Conservation (phyloP, 2,329 filamentous ascomycete genomes). For the Pseudogymnoascus sp. region DNA sequence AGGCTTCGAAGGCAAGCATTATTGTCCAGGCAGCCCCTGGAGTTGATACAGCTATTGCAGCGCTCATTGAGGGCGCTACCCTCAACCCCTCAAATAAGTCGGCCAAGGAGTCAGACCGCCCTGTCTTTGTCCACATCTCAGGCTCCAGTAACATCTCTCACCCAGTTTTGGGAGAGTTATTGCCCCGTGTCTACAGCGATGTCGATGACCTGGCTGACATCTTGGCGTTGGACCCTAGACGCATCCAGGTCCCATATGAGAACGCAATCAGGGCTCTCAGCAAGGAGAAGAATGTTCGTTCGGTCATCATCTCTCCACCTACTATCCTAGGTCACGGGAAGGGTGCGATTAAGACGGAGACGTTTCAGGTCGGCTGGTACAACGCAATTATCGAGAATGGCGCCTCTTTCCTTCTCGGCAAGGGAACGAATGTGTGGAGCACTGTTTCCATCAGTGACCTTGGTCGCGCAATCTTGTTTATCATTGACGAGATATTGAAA, state of each 20-base stretch:
- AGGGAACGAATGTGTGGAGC: neutral
- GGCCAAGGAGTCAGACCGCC: neutral
- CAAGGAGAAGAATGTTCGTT: neutral
- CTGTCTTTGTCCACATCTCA: neutral
- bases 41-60: neutral
- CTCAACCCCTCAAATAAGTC: neutral
- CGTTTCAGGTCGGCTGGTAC: neutral
- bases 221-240: neutral
- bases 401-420: neutral
- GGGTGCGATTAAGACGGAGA: neutral
- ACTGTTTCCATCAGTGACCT: neutral
- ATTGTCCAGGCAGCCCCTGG: neutral
- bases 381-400: neutral
- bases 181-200: neutral
- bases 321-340: neutral
- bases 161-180: neutral
- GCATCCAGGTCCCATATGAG: neutral
- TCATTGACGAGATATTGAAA: slow-evolving; percentile 2
- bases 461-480: neutral
- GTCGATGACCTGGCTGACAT: neutral
- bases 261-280: neutral
- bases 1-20: neutral
- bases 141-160: neutral
- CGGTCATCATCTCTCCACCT: neutral
- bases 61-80: neutral